Conservation (phyloP, 2,329 filamentous ascomycete species). For the Paraphoma chrysanthemicola region DNA sequence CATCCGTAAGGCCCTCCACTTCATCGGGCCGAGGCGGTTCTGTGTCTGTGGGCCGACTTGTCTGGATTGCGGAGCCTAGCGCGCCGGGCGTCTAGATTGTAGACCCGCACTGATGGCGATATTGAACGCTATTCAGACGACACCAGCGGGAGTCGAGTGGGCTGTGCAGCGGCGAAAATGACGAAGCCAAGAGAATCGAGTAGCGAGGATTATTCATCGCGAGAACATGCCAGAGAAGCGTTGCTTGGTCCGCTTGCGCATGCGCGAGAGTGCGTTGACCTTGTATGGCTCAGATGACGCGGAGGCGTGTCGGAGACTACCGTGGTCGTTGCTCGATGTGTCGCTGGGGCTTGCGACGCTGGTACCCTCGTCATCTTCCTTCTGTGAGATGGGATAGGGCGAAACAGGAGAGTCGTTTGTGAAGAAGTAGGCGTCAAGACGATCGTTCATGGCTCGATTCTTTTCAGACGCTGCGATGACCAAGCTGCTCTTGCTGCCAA, state of each 20-base stretch:
- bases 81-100: constrained; percentile 30
- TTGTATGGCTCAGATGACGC: constrained; percentile 37
- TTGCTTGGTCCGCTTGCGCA: constrained; percentile 45
- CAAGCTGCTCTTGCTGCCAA: constrained; percentile 42
- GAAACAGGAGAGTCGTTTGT: constrained; percentile 31
- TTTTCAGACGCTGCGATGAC: constrained; percentile 46
- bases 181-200: constrained; percentile 13
- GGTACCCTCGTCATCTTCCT: constrained; percentile 41
- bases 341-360: constrained; percentile 40
- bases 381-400: constrained; percentile 31
- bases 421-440: constrained; percentile 49
- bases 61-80: constrained; percentile 6
- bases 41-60: constrained; percentile 15
- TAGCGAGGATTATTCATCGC: constrained; percentile 28
- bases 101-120: constrained; percentile 21
- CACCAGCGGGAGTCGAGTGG: constrained; percentile 16
- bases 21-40: constrained; percentile 15
- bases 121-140: constrained; percentile 18
- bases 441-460: constrained; percentile 49
- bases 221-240: constrained; percentile 43
- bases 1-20: constrained; percentile 7
- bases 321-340: constrained; percentile 42
- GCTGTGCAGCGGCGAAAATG: constrained; percentile 23
- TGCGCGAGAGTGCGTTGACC: constrained; percentile 42
- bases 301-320: constrained; percentile 38